Percentiles rank a stretch among this genome's conserved stretches.
phyloP scores from a whole-genome alignment of 2,329 filamentous ascomycete species.

The Arthroderma sp. region DNA sequence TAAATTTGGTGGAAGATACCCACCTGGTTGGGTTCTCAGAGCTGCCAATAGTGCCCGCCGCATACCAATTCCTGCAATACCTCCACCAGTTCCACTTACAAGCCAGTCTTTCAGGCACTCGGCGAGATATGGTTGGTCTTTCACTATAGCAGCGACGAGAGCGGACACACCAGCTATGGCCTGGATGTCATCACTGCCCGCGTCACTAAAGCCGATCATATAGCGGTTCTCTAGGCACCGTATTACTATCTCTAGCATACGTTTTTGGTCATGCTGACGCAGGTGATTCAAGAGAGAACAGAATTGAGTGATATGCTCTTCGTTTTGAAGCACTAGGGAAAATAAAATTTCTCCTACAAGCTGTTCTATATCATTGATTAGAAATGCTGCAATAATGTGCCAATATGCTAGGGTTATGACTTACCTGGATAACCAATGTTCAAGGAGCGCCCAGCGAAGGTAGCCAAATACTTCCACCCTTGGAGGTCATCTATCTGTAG shows the following conservation, averaged over 20 bases:
- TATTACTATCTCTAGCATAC: conserved; percentile 32
- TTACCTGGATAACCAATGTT: conserved; percentile 61
- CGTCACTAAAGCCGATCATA: background rate
- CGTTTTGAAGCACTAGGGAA: conserved; percentile 22
- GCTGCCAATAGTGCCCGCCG: conserved; percentile 52
- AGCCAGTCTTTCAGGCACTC: conserved; percentile 52
- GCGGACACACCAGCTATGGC: conserved; percentile 46
- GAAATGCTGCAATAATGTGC: conserved; percentile 9
- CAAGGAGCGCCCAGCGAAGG: conserved; percentile 46
- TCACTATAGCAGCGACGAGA: conserved; percentile 40
- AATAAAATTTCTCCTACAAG: conserved; percentile 28
- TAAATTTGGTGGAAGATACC: conserved; percentile 6
- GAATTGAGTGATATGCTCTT: conserved; percentile 19
- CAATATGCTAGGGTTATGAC: background rate
- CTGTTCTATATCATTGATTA: conserved; percentile 20
- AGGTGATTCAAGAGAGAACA: conserved; percentile 29
- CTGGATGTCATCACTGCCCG: too few relatives aligned
- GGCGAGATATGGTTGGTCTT: conserved; percentile 36
- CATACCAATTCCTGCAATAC: conserved; percentile 51
- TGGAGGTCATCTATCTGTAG: conserved; percentile 27
- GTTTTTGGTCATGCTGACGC: conserved; percentile 36
- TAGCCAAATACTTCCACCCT: conserved; percentile 24
- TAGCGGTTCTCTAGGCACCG: conserved; percentile 11
- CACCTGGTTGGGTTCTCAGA: conserved; percentile 40
- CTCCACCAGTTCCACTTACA: conserved; percentile 49